phyloP scores from a whole-genome alignment of 108 stramenopile species.

The Cyclotella sp. region DNA sequence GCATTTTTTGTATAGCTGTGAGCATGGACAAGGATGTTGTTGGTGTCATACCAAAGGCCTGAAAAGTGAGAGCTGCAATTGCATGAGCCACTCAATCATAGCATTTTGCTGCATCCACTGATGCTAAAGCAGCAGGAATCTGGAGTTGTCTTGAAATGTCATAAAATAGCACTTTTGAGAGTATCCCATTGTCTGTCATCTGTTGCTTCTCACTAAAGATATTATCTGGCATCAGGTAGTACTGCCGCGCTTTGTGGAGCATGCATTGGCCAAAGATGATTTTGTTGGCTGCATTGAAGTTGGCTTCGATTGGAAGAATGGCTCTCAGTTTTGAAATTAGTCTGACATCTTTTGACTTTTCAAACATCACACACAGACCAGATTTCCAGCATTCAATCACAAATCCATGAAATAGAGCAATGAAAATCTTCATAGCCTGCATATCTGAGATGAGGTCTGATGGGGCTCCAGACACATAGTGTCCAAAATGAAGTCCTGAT shows the following conservation, averaged over 20 bases:
- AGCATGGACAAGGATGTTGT: not conserved
- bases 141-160: not conserved
- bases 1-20: slow-evolving; percentile 20
- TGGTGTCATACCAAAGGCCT: slow-evolving; percentile 10
- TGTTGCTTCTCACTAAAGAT: slow-evolving; percentile 18
- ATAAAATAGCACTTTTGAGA: slow-evolving; percentile 12
- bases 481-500: slow-evolving; percentile 20
- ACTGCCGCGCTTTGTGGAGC: slow-evolving; percentile 15
- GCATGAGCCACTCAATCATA: slow-evolving; percentile 19
- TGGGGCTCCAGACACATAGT: slow-evolving; percentile 4
- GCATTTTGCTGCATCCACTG: slow-evolving; percentile 28
- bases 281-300: slow-evolving; percentile 27
- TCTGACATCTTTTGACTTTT: not conserved
- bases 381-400: not conserved
- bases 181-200: slow-evolving; percentile 16
- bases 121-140: not conserved
- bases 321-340: slow-evolving; percentile 17
- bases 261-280: slow-evolving; percentile 11
- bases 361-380: slow-evolving; percentile 19
- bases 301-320: slow-evolving; percentile 34
- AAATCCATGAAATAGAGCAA: not conserved
- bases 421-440: slow-evolving; percentile 11
- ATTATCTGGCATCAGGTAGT: slow-evolving; percentile 19
- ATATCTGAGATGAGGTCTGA: slow-evolving; percentile 3
- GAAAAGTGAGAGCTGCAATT: slow-evolving; percentile 7